Evolutionary conservation across 1,139 yeast species (phyloP).

Genomic region (Yamadazyma mexicana): DNA sequence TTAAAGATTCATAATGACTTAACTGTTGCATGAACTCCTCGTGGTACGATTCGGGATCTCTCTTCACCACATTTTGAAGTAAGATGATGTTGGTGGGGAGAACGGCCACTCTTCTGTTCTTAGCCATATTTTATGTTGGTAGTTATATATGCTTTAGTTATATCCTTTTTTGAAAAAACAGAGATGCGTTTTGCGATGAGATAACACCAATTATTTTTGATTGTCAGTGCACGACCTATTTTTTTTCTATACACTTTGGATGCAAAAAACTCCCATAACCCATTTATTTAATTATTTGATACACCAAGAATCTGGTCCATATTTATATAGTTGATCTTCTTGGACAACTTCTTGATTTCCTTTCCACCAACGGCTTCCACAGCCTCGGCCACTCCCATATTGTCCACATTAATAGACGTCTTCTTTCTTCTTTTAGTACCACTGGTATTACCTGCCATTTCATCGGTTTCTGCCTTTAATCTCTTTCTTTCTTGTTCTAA

Average conservation of each 20-base stretch:
- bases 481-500: constrained; percentile 84
- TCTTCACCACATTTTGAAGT: constrained; percentile 84
- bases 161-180: constrained; percentile 84
- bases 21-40: constrained; percentile 94
- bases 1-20: constrained; percentile 84
- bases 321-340: constrained; percentile 74
- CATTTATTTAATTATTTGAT: constrained; percentile 1
- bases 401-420: constrained; percentile 14
- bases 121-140: constrained; percentile 55
- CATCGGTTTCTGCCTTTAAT: constrained; percentile 84
- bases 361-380: constrained; percentile 42
- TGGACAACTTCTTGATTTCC: constrained; percentile 70
- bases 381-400: constrained; percentile 29
- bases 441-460: constrained; percentile 70
- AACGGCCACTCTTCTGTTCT: constrained; percentile 86
- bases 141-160: constrained; percentile 31
- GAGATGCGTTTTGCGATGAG: neutral
- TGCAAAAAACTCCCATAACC: neutral
- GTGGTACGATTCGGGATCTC: constrained; percentile 90
- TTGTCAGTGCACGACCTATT: neutral
- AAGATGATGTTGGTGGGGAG: constrained; percentile 89
- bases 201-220: too few species aligned
- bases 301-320: constrained; percentile 2
- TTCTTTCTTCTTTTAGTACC: constrained; percentile 43
- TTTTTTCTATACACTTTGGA: neutral